Percentiles rank a stretch among this genome's conserved stretches.
Evolutionary conservation across 768 basidiomycete genomes (phyloP).

Genomic region (Candolleomyces aberdarensis): DNA sequence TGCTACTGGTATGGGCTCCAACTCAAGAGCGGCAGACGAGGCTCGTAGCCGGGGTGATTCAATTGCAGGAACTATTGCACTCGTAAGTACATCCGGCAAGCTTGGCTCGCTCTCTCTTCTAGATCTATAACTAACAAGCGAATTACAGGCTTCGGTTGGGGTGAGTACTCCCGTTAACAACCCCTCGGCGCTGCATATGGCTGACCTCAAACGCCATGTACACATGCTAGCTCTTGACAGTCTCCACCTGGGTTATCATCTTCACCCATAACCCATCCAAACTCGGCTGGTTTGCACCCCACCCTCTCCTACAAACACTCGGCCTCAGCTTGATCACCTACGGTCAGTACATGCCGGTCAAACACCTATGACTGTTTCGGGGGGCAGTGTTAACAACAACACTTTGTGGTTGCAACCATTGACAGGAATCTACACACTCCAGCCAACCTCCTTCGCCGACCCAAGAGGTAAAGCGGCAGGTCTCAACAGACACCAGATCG

Average conservation of each 20-base stretch:
- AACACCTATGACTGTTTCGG: not conserved
- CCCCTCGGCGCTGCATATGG: too few relatives aligned
- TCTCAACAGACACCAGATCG: conserved; percentile 65
- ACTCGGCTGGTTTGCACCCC: conserved; percentile 62
- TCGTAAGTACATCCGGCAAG: not conserved
- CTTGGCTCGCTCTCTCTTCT: not conserved
- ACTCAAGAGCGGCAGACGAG: not conserved
- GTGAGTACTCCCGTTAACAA: not conserved
- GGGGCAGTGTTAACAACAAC: not conserved
- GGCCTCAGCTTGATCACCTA: conserved; percentile 56
- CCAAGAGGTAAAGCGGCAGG: conserved; percentile 65
- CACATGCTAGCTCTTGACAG: conserved; percentile 33
- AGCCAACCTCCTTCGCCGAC: conserved; percentile 56
- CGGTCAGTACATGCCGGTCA: conserved; percentile 37
- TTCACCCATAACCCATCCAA: conserved; percentile 41
- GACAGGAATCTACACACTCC: conserved; percentile 71
- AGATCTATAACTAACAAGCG: not conserved
- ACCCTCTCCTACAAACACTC: conserved; percentile 61
- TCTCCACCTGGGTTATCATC: conserved; percentile 44
- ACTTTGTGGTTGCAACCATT: not conserved
- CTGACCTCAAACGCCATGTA: not conserved
- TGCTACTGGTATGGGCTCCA: not conserved
- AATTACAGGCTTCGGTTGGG: conserved; percentile 1
- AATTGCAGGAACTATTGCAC: not conserved
- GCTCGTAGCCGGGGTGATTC: not conserved